Percentiles rank a stretch among this genome's conserved stretches.
These are phyloP conservation scores for Lipomyces yarrowii DNA, from an alignment of 1,139 yeast genomes.

Conservation along the genomic window DNA sequence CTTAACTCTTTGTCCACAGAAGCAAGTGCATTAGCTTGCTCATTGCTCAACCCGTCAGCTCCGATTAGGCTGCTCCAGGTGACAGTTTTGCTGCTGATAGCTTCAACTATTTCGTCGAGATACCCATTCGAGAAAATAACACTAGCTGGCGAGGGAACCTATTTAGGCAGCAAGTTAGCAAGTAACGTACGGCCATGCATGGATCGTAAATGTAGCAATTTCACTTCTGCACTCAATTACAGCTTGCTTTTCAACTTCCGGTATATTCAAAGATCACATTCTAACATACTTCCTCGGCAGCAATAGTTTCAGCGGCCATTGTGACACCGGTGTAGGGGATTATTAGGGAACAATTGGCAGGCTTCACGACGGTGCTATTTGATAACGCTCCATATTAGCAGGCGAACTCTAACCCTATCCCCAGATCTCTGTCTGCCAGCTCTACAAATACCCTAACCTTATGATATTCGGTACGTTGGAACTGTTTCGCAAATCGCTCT, in stretches of 20 bases:
- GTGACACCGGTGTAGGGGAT: background rate
- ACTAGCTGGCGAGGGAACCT: conserved; percentile 33
- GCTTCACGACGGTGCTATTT: background rate
- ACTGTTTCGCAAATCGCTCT: background rate
- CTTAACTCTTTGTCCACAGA: conserved; percentile 51
- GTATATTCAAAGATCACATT: background rate
- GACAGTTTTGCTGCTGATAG: conserved; percentile 77
- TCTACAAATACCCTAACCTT: background rate
- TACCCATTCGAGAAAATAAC: conserved; percentile 59
- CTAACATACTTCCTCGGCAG: conserved; percentile 10
- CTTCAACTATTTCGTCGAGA: conserved; percentile 72
- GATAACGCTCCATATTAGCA: conserved; percentile 17
- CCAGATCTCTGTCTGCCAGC: background rate
- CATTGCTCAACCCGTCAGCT: conserved; percentile 64
- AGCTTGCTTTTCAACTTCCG: background rate
- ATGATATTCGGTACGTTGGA: background rate
- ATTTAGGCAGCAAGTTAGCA: background rate
- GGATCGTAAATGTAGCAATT: background rate
- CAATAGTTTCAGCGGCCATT: conserved; percentile 13
- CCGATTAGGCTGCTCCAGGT: conserved; percentile 94
- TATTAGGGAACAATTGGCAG: no score
- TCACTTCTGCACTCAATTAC: background rate
- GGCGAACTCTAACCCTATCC: conserved; percentile 8
- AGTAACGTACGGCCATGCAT: background rate
- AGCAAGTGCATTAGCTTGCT: conserved; percentile 68